These are phyloP conservation scores for Amorphotheca resinae DNA, from an alignment of 495 filamentous ascomycete species.

Conservation along the genomic window DNA sequence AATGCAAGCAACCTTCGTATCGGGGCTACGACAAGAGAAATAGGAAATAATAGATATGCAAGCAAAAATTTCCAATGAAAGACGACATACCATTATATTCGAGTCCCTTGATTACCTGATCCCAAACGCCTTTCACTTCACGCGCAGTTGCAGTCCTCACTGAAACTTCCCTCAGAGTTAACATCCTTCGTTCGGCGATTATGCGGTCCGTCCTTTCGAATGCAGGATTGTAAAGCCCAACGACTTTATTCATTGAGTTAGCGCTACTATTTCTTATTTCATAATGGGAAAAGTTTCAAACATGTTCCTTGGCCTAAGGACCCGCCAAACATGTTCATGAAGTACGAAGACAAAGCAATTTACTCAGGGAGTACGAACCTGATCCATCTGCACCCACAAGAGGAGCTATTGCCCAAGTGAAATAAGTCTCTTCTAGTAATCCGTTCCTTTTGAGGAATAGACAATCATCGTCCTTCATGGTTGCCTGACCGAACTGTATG, in stretches of 20 bases:
- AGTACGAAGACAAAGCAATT: too few relatives aligned
- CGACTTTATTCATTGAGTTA: constrained; percentile 21
- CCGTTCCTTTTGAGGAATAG: constrained; percentile 48
- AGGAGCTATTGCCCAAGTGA: constrained; percentile 56
- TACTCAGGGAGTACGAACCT: neutral
- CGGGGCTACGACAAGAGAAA: too few relatives aligned
- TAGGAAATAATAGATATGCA: too few relatives aligned
- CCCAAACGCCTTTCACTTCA: constrained; percentile 52
- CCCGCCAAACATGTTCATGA: too few relatives aligned
- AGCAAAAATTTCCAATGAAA: too few relatives aligned
- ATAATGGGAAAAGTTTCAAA: neutral
- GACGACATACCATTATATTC: constrained; percentile 36
- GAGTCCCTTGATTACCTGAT: constrained; percentile 39
- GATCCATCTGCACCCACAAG: constrained; percentile 47
- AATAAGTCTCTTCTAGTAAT: constrained; percentile 56
- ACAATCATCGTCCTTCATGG: constrained; percentile 63
- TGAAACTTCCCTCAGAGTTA: constrained; percentile 56
- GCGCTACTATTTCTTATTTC: constrained; percentile 1
- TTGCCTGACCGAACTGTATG: constrained; percentile 46
- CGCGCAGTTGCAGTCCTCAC: constrained; percentile 53
- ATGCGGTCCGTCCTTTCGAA: constrained; percentile 57
- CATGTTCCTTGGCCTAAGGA: neutral
- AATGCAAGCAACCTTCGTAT: too few relatives aligned
- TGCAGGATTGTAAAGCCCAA: constrained; percentile 56
- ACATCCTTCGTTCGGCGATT: constrained; percentile 52